Evolutionary conservation across 306 rosid genomes (phyloP).

Genomic region (Astragalus glycyphyllos): DNA sequence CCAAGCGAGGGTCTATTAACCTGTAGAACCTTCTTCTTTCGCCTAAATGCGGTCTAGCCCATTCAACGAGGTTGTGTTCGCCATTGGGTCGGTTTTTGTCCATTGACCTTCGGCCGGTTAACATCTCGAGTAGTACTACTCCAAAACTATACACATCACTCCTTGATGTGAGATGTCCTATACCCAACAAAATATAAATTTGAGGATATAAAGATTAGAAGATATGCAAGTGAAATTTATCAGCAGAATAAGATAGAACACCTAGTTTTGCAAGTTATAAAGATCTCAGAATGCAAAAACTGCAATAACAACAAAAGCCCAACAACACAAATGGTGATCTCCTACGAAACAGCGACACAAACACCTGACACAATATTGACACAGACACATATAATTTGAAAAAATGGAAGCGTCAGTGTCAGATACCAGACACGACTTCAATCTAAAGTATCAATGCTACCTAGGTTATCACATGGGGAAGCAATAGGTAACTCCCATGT

Average conservation of each 20-base stretch:
- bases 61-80: conserved; percentile 93
- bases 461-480: background rate
- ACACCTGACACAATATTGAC: too few relatives aligned
- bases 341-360: too few relatives aligned
- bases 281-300: conserved; percentile 5
- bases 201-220: background rate
- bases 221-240: background rate
- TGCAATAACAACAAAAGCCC: background rate
- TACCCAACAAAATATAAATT: conserved; percentile 33
- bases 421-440: too few relatives aligned
- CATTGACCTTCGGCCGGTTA: conserved; percentile 95
- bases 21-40: conserved; percentile 36
- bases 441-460: too few relatives aligned
- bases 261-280: background rate
- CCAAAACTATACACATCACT: conserved; percentile 98
- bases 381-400: too few relatives aligned
- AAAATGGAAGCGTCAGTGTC: too few relatives aligned
- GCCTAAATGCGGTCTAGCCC: conserved; percentile 97
- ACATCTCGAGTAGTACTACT: conserved; percentile 94
- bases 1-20: conserved; percentile 23
- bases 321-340: background rate
- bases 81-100: conserved; percentile 95
- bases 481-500: background rate
- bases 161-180: conserved; percentile 92
- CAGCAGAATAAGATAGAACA: background rate